Conservation (phyloP, 2,329 filamentous ascomycete genomes). For the Dothistroma pini region DNA sequence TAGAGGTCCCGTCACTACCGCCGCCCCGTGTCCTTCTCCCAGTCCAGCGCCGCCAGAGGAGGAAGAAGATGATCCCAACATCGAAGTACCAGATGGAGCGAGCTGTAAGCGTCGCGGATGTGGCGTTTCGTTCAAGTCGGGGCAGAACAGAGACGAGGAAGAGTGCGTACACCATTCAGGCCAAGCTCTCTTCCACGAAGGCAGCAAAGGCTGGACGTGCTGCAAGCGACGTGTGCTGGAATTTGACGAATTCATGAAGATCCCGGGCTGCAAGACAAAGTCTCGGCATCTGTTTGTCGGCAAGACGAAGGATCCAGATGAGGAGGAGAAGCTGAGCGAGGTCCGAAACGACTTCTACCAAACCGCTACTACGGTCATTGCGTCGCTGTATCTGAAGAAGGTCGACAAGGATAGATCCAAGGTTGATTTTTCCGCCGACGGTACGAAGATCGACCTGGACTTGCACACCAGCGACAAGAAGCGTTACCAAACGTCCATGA, state of each 20-base stretch:
- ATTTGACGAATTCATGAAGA: constrained; percentile 97
- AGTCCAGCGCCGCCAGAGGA: constrained; percentile 64
- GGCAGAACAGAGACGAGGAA: constrained; percentile 62
- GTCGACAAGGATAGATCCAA: constrained; percentile 78
- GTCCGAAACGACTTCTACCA: constrained; percentile 97
- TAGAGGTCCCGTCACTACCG: constrained; percentile 27
- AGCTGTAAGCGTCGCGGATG: constrained; percentile 78
- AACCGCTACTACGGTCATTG: constrained; percentile 78
- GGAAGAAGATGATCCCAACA: constrained; percentile 77
- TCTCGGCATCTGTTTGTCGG: constrained; percentile 79
- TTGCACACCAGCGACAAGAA: constrained; percentile 84
- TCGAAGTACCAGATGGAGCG: constrained; percentile 69
- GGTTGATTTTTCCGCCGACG: constrained; percentile 61
- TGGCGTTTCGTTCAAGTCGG: constrained; percentile 61
- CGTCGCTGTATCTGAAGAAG: constrained; percentile 94
- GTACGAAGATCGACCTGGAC: constrained; percentile 65
- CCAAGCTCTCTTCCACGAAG: constrained; percentile 91
- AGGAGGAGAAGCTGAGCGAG: constrained; percentile 72
- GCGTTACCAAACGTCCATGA: constrained; percentile 70
- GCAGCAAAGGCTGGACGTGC: constrained; percentile 95
- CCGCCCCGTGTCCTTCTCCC: constrained; percentile 35
- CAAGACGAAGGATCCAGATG: constrained; percentile 53
- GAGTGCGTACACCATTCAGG: constrained; percentile 87
- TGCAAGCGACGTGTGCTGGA: constrained; percentile 94
- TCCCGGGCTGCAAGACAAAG: constrained; percentile 84